A percentile compares a stretch with the other conserved stretches of the same genome.
Conservation (phyloP, 2,329 filamentous ascomycete genomes). For the Penicillium occitanis region DNA sequence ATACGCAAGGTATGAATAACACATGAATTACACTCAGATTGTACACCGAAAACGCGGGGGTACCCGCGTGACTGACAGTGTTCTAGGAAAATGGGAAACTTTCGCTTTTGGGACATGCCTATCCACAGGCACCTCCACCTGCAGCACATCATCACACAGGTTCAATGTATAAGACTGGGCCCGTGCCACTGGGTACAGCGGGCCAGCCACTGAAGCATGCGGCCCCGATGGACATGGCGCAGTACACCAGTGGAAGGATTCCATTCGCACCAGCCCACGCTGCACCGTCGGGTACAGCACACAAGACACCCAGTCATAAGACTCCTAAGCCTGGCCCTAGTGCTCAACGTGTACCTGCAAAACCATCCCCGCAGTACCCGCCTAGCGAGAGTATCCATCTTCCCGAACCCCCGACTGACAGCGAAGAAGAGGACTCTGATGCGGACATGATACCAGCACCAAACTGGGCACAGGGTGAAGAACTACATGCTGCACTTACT, state of each 20-base stretch:
- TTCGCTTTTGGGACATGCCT: slow-evolving; percentile 42
- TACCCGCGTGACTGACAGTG: slow-evolving; percentile 14
- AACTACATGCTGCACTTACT: slow-evolving; percentile 71
- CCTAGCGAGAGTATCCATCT: slow-evolving; percentile 89
- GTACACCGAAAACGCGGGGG: slow-evolving; percentile 13
- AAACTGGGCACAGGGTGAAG: slow-evolving; percentile 85
- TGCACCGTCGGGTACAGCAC: slow-evolving; percentile 48
- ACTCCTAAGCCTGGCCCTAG: slow-evolving; percentile 46
- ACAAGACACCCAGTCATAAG: slow-evolving; percentile 62
- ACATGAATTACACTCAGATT: slow-evolving; percentile 4
- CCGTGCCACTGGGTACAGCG: slow-evolving; percentile 39
- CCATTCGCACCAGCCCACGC: slow-evolving; percentile 74
- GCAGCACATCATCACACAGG: slow-evolving; percentile 31
- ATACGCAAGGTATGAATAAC: slow-evolving; percentile 63
- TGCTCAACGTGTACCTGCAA: slow-evolving; percentile 42
- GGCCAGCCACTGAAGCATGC: slow-evolving; percentile 61
- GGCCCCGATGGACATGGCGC: slow-evolving; percentile 73
- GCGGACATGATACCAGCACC: slow-evolving; percentile 64
- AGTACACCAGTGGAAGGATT: slow-evolving; percentile 83
- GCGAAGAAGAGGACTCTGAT: slow-evolving; percentile 77
- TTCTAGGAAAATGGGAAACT: slow-evolving; percentile 37
- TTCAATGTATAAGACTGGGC: slow-evolving; percentile 36
- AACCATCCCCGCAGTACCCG: slow-evolving; percentile 79
- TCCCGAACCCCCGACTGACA: slow-evolving; percentile 93
- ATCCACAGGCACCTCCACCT: slow-evolving; percentile 33